Percentiles rank a stretch among this genome's conserved stretches.
phyloP scores from a whole-genome alignment of 768 basidiomycete species.

The Rhizopogon vinicolor region DNA sequence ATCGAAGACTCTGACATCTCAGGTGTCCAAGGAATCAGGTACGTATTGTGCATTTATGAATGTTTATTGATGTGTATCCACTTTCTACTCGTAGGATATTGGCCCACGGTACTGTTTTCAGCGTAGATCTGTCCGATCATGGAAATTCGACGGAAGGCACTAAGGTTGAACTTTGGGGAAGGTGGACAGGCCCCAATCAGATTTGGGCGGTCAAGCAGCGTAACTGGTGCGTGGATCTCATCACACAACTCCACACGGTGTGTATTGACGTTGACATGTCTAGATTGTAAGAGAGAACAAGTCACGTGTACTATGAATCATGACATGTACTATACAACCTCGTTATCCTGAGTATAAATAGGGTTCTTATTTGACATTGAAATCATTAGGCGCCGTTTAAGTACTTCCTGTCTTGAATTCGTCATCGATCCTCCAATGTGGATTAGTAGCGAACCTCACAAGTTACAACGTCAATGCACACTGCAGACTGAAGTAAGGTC shows the following conservation, averaged over 20 bases:
- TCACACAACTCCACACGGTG: too few species aligned
- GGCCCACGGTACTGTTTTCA: constrained; percentile 37
- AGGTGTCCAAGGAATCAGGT: constrained; percentile 39
- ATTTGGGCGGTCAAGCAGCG: constrained; percentile 39
- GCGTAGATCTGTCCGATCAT: constrained; percentile 43
- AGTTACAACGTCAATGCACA: too few species aligned
- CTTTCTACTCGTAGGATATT: constrained; percentile 33
- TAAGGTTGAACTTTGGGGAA: constrained; percentile 41
- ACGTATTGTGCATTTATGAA: constrained; percentile 6
- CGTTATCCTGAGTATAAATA: too few species aligned
- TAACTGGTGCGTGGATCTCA: neutral
- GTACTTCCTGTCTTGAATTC: too few species aligned
- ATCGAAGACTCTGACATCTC: constrained; percentile 40
- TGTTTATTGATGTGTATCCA: neutral
- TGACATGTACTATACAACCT: neutral
- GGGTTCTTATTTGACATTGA: neutral
- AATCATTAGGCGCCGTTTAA: too few species aligned
- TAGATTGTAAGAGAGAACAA: neutral
- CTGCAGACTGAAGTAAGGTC: too few species aligned
- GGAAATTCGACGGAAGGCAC: constrained; percentile 43
- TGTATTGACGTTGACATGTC: neutral
- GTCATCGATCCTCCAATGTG: too few species aligned
- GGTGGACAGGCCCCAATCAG: constrained; percentile 49
- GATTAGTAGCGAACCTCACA: too few species aligned
- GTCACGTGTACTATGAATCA: neutral